phyloP scores from a whole-genome alignment of 208 protist species.

The Trypanosoma platydactyli region DNA sequence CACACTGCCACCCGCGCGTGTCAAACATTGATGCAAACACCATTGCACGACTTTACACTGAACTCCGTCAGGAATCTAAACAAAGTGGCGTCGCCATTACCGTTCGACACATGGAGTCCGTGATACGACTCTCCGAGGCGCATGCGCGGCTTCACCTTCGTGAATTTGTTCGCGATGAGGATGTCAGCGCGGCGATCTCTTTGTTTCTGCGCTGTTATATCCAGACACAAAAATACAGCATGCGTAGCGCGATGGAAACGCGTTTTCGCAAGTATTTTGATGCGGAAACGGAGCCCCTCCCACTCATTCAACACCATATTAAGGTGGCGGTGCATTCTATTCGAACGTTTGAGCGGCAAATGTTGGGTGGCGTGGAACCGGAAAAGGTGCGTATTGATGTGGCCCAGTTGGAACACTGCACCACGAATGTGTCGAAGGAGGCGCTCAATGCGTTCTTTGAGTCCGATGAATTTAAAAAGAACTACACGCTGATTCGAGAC shows the following conservation, averaged over 20 bases:
- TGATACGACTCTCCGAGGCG: slow-evolving; percentile 98
- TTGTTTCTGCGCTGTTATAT: slow-evolving; percentile 99
- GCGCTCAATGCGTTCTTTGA: slow-evolving; percentile 83
- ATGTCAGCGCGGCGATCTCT: slow-evolving; percentile 97
- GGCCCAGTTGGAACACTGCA: slow-evolving; percentile 79
- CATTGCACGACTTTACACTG: slow-evolving; percentile 94
- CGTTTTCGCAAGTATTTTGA: slow-evolving; percentile 88
- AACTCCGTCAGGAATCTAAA: slow-evolving; percentile 95
- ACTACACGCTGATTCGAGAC: slow-evolving; percentile 86
- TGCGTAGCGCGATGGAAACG: slow-evolving; percentile 86
- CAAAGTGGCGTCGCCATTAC: slow-evolving; percentile 96
- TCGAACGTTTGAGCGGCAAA: slow-evolving; percentile 82
- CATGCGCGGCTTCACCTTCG: slow-evolving; percentile 97
- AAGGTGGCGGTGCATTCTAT: slow-evolving; percentile 77
- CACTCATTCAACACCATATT: slow-evolving; percentile 86
- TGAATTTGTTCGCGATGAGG: slow-evolving; percentile 95
- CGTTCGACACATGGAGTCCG: slow-evolving; percentile 98
- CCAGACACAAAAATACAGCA: slow-evolving; percentile 93
- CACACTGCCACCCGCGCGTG: slow-evolving; percentile 91
- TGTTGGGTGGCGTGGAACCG: slow-evolving; percentile 79
- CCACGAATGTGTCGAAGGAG: slow-evolving; percentile 75
- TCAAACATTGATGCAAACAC: slow-evolving; percentile 93
- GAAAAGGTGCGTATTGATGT: slow-evolving; percentile 78
- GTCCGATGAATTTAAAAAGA: slow-evolving; percentile 71
- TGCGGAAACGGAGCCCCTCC: slow-evolving; percentile 81